Evolutionary conservation across 805 yeast species (phyloP), one percentile per base, ranked within the genome.

Genomic region (Wickerhamomyces tratensis): DNA sequence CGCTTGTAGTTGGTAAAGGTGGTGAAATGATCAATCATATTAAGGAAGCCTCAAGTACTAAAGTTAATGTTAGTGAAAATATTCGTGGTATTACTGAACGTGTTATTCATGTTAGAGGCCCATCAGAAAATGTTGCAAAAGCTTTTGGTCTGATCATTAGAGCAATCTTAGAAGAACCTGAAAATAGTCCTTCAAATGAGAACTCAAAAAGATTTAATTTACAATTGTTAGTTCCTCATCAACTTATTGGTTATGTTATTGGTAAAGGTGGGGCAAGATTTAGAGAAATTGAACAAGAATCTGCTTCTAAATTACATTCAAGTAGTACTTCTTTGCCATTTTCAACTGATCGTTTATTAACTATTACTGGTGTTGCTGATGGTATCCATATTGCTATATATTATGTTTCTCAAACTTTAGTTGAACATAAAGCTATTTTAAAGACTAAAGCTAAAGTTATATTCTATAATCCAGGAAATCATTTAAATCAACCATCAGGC

Each of bases 371-470:
- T 7, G 91, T 84, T 12, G 87, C 88, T 1, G 95, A 86, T 63
- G 88, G 95, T 2, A 75, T 87, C 36, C 94, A 85, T 56, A 84
- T 86, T 50, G 95, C 95, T 9, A 68, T 79, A 0, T 85, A 81
- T 60, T 82, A 81, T 56, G 71, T 84, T 43, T 79, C 84, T 1
- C 83, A 79, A 58, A 81, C 84, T 4, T 69, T 81, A 42, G 56
- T 78, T 41, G 82, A 78, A 48, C 81, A 79, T 54, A 72, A 74
- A 47, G 49, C 61, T 30, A 62, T 68, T 42, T 71, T 75, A 49
- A 72, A 74, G 52, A 63, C 71, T n/a, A 27, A 25, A 3, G 34
- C 13, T 2, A 79, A 79, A 52, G 66, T 72, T 37, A 64, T 76
- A 8, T 76, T 65, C 53, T 79, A 79, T 55, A 75, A 77, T 50